phyloP scores from a whole-genome alignment of 148 eudicot genomes.

The Polygonum maritimum region DNA sequence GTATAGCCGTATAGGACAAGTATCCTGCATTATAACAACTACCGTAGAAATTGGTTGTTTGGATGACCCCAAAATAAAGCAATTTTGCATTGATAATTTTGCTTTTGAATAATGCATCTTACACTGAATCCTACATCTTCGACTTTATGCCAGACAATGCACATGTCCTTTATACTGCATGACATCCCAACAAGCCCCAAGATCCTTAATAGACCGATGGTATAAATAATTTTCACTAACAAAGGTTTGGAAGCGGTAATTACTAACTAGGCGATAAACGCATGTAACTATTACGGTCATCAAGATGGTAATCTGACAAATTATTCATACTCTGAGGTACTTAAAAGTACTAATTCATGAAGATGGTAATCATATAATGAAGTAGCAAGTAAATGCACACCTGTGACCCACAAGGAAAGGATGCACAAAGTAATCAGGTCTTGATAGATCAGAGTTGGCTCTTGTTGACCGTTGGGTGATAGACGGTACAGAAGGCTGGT shows the following conservation, averaged over 20 bases:
- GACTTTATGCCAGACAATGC: too few species aligned
- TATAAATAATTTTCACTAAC: not conserved
- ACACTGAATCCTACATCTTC: too few species aligned
- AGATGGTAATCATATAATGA: not conserved
- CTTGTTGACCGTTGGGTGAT: conserved; percentile 56
- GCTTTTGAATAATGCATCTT: too few species aligned
- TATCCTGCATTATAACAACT: too few species aligned
- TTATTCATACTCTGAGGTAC: not conserved
- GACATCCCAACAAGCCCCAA: not conserved
- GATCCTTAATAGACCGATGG: not conserved
- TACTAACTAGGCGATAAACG: not conserved
- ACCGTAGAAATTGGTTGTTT: too few species aligned
- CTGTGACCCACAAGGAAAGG: conserved; percentile 46
- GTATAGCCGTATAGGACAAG: too few species aligned
- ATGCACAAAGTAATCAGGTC: conserved; percentile 64
- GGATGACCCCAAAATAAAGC: not conserved
- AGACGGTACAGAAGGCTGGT: conserved; percentile 33
- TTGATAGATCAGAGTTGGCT: conserved; percentile 45
- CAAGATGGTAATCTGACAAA: not conserved
- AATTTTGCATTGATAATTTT: too few species aligned
- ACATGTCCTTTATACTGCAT: too few species aligned
- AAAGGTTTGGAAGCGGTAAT: not conserved
- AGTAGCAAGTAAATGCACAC: conserved; percentile 23
- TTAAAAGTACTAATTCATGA: not conserved
- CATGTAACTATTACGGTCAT: not conserved